Evolutionary conservation across 2,329 filamentous ascomycete genomes (phyloP).

Genomic region (Pezicula radicicola): DNA sequence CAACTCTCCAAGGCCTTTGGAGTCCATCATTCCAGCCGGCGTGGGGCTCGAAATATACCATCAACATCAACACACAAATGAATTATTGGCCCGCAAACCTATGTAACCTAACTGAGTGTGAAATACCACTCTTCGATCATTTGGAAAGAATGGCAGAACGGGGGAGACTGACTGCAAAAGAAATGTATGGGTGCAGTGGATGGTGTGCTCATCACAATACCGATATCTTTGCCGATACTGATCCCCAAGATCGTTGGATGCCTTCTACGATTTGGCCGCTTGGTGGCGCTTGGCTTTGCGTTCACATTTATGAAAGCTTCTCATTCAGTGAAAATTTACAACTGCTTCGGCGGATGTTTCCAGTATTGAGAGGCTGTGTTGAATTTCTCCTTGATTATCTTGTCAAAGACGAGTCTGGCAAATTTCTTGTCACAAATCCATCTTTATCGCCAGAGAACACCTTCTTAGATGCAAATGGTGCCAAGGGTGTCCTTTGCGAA

Average conservation of each 20-base stretch:
- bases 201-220: constrained; percentile 30
- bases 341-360: constrained; percentile 26
- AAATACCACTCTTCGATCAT: constrained; percentile 36
- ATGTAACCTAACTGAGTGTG: constrained; percentile 31
- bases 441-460: constrained; percentile 37
- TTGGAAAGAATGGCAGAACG: constrained; percentile 32
- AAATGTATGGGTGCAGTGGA: constrained; percentile 28
- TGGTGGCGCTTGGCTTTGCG: not conserved
- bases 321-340: constrained; percentile 19
- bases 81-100: constrained; percentile 44
- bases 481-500: constrained; percentile 34
- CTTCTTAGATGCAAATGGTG: constrained; percentile 17
- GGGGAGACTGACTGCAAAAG: constrained; percentile 27
- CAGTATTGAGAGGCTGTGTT: constrained; percentile 27
- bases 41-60: constrained; percentile 47
- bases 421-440: constrained; percentile 31
- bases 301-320: not conserved
- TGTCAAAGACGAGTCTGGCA: constrained; percentile 23
- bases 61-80: constrained; percentile 52
- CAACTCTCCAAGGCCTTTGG: constrained; percentile 43
- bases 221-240: constrained; percentile 30
- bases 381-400: constrained; percentile 32
- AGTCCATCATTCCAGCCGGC: constrained; percentile 37
- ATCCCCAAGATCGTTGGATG: constrained; percentile 30
- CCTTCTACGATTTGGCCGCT: constrained; percentile 23